These are phyloP conservation scores for Lavandula angustifolia DNA, from an alignment of 257 asterid species.

Conservation along the genomic window DNA sequence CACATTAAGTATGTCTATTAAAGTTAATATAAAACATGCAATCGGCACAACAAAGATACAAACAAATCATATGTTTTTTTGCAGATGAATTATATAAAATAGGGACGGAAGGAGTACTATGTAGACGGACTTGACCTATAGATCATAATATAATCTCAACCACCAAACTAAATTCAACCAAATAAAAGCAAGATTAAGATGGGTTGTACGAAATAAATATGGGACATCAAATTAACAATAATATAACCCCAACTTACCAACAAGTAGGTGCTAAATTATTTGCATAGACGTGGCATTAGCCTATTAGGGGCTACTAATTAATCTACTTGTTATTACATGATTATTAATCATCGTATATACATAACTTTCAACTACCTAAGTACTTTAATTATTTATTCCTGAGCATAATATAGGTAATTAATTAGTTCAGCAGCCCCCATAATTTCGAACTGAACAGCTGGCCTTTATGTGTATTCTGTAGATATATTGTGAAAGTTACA, in stretches of 20 bases:
- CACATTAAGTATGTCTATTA: too few species aligned
- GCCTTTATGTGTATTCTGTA: constrained; percentile 31
- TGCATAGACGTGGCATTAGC: too few species aligned
- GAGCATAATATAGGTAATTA: constrained; percentile 19
- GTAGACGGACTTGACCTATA: too few species aligned
- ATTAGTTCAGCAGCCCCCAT: constrained; percentile 17
- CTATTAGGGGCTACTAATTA: too few species aligned
- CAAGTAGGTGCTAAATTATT: constrained; percentile 22
- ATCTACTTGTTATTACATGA: constrained; percentile 7
- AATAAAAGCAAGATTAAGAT: too few species aligned
- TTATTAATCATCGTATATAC: constrained; percentile 10
- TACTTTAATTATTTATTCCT: constrained; percentile 20
- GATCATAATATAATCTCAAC: too few species aligned
- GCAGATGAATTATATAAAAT: too few species aligned
- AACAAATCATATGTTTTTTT: too few species aligned
- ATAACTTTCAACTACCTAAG: constrained; percentile 16
- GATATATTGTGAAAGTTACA: constrained; percentile 24
- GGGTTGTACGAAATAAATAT: constrained; percentile 29
- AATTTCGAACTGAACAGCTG: constrained; percentile 45
- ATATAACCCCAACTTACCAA: constrained; percentile 19
- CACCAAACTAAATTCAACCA: constrained; percentile 17
- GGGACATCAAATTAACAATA: constrained; percentile 19
- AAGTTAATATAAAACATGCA: too few species aligned
- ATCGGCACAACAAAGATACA: too few species aligned
- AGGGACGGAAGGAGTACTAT: too few species aligned